These are phyloP conservation scores for Cyathus striatus DNA, from an alignment of 768 basidiomycete genomes.

Conservation along the genomic window DNA sequence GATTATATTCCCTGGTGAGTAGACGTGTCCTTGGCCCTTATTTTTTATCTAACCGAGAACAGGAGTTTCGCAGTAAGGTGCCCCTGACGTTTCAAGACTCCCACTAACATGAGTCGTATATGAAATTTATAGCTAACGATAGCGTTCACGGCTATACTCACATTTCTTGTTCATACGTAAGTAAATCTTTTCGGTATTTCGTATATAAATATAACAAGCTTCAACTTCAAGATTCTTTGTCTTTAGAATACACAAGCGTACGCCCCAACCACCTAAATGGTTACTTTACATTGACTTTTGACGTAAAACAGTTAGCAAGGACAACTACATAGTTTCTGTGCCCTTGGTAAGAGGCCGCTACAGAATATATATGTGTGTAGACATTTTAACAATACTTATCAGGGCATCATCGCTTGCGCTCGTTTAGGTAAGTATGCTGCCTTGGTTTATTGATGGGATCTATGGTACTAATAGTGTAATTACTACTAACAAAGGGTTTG, in stretches of 20 bases:
- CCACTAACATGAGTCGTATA: too few species aligned
- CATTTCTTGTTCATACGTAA: slow-evolving; percentile 22
- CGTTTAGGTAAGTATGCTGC: slow-evolving; percentile 17
- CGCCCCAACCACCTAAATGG: slow-evolving; percentile 7
- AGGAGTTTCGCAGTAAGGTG: slow-evolving; percentile 13
- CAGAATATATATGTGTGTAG: not conserved
- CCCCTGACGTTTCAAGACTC: too few species aligned
- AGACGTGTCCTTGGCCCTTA: not conserved
- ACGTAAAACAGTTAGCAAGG: slow-evolving; percentile 24
- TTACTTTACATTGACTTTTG: not conserved
- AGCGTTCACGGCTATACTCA: slow-evolving; percentile 24
- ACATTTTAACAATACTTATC: not conserved
- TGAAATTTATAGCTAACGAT: slow-evolving; percentile 16
- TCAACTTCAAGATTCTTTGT: slow-evolving; percentile 25
- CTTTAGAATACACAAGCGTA: slow-evolving; percentile 32
- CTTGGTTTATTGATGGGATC: not conserved
- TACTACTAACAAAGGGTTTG: slow-evolving; percentile 15
- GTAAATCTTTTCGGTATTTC: too few species aligned
- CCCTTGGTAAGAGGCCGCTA: slow-evolving; percentile 21
- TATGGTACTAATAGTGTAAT: slow-evolving; percentile 2
- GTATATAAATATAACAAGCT: not conserved
- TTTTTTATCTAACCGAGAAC: not conserved
- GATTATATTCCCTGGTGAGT: slow-evolving; percentile 30
- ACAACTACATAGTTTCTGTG: slow-evolving; percentile 23
- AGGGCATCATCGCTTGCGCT: slow-evolving; percentile 19